A percentile compares a stretch with the other conserved stretches of the same genome.
phyloP scores from a whole-genome alignment of 305 asterid species.

The Fraxinus sp. region DNA sequence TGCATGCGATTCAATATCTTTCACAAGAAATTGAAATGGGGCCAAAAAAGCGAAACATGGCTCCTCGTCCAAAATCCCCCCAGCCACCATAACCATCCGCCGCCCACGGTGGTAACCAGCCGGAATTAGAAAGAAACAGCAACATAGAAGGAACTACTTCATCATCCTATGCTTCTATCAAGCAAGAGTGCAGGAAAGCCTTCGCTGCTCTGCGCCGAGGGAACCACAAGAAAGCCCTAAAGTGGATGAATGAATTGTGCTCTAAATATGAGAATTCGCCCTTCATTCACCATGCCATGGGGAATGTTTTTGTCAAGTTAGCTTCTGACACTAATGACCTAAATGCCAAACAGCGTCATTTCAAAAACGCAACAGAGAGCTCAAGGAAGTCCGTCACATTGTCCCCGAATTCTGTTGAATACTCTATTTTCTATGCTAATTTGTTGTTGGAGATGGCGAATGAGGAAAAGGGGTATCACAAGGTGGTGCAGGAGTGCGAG shows the following conservation, averaged over 20 bases:
- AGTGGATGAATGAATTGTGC: constrained; percentile 77
- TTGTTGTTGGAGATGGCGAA: constrained; percentile 69
- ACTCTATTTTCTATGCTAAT: constrained; percentile 75
- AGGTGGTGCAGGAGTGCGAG: constrained; percentile 78
- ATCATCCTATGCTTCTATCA: constrained; percentile 43
- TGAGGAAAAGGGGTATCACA: constrained; percentile 73
- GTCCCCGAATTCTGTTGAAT: constrained; percentile 79
- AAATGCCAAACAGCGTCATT: constrained; percentile 58
- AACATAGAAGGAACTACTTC: constrained; percentile 27
- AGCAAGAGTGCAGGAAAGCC: constrained; percentile 69
- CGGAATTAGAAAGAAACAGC: constrained; percentile 27
- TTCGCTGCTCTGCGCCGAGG: constrained; percentile 64
- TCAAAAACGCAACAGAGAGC: constrained; percentile 72
- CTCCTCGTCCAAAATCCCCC: constrained; percentile 65
- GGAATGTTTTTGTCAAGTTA: constrained; percentile 67
- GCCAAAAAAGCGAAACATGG: constrained; percentile 69
- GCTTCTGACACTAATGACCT: constrained; percentile 70
- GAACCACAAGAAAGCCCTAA: constrained; percentile 71
- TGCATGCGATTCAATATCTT: constrained; percentile 47
- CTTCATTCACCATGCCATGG: constrained; percentile 69
- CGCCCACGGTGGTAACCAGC: constrained; percentile 27
- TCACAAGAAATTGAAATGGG: constrained; percentile 56
- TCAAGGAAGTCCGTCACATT: constrained; percentile 57
- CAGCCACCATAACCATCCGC: not conserved
- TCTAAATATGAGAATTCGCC: constrained; percentile 57